Evolutionary conservation across 1,139 yeast genomes (phyloP).

Genomic region (Pichia sp.): DNA sequence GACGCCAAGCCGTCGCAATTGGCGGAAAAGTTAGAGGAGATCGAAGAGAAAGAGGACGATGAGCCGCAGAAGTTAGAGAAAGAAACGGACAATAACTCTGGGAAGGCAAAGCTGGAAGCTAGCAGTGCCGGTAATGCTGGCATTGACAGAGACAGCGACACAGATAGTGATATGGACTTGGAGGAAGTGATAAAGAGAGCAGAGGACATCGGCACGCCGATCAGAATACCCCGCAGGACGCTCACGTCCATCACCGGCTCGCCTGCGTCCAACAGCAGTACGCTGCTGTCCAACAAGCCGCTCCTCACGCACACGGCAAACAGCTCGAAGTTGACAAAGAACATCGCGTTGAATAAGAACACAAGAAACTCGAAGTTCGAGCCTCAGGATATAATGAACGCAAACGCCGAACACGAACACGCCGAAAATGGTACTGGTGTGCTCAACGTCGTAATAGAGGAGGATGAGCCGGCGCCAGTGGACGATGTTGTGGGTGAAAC

Average conservation of each 20-base stretch:
- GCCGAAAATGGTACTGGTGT: neutral
- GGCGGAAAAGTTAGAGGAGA: neutral
- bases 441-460: neutral
- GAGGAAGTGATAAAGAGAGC: slow-evolving; percentile 29
- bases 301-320: neutral
- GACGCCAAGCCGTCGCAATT: neutral
- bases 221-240: slow-evolving; percentile 19
- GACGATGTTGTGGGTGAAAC: neutral
- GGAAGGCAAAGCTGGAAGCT: neutral
- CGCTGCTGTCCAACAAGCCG: neutral
- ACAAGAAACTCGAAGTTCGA: slow-evolving; percentile 22
- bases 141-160: slow-evolving; percentile 1
- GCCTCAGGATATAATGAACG: slow-evolving; percentile 16
- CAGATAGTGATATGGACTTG: slow-evolving; percentile 16
- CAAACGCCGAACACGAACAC: neutral
- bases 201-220: slow-evolving; percentile 28
- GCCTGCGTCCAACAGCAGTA: slow-evolving; percentile 11
- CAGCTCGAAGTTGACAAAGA: slow-evolving; percentile 36
- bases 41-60: too few relatives aligned
- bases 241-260: slow-evolving; percentile 22
- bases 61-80: neutral
- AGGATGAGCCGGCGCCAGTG: neutral
- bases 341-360: slow-evolving; percentile 40
- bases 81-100: neutral
- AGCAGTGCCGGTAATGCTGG: neutral